phyloP scores from a whole-genome alignment of 495 filamentous ascomycete species.

The Penicillium robsamsonii region DNA sequence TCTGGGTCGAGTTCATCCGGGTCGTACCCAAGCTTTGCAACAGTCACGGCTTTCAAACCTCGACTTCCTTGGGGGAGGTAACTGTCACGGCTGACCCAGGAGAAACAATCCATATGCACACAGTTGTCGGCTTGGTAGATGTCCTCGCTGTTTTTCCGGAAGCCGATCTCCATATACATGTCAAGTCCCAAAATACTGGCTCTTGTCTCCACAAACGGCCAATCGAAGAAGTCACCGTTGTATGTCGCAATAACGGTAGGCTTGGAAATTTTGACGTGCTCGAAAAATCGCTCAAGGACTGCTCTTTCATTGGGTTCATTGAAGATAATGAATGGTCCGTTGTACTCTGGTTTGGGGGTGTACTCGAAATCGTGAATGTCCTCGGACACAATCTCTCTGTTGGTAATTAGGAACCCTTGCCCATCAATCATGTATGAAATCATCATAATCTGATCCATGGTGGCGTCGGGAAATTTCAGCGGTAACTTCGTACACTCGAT shows the following conservation, averaged over 20 bases:
- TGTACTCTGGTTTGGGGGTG: slow-evolving; percentile 93
- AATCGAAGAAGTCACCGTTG: slow-evolving; percentile 99
- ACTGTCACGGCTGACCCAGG: slow-evolving; percentile 98
- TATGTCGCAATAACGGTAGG: slow-evolving; percentile 98
- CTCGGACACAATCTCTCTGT: slow-evolving; percentile 95
- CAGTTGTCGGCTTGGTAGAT: slow-evolving; percentile 93
- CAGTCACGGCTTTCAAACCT: slow-evolving; percentile 96
- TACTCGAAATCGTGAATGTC: slow-evolving; percentile 99
- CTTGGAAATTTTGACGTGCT: slow-evolving; percentile 89
- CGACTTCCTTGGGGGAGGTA: slow-evolving; percentile 97
- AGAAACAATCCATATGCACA: slow-evolving; percentile 98
- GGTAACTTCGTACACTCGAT: slow-evolving; percentile 98
- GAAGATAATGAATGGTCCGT: slow-evolving; percentile 92
- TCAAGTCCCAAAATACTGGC: slow-evolving; percentile 95
- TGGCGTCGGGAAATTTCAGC: slow-evolving; percentile 95
- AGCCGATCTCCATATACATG: slow-evolving; percentile 98
- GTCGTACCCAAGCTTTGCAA: slow-evolving; percentile 96
- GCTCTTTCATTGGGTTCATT: slow-evolving; percentile 94
- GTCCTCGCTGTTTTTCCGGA: slow-evolving; percentile 90
- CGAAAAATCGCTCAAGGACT: slow-evolving; percentile 87
- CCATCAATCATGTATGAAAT: slow-evolving; percentile 99
- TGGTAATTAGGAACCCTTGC: slow-evolving; percentile 96
- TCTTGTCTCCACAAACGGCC: slow-evolving; percentile 95
- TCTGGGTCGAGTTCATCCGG: slow-evolving; percentile 98
- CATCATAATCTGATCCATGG: slow-evolving; percentile 99